A percentile compares a stretch with the other conserved stretches of the same genome.
Evolutionary conservation across 108 stramenopile genomes (phyloP).

Genomic region (Cylindrotheca fusiformis): DNA sequence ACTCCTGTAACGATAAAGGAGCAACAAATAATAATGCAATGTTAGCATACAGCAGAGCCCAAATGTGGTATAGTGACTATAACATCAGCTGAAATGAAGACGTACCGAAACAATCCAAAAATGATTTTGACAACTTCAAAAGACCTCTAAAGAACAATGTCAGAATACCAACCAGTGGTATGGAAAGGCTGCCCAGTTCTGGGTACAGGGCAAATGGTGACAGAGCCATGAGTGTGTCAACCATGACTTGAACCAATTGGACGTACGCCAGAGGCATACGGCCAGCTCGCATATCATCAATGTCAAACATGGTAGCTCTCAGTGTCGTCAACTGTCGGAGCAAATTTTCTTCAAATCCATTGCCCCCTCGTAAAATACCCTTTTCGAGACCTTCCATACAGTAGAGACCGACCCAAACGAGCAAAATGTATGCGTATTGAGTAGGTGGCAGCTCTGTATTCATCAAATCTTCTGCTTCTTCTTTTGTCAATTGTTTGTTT

Average conservation of each 20-base stretch:
- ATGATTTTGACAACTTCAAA: slow-evolving; percentile 51
- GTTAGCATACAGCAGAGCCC: too few relatives aligned
- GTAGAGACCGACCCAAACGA: slow-evolving; percentile 62
- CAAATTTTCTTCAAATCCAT: slow-evolving; percentile 52
- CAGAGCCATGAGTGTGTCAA: slow-evolving; percentile 44
- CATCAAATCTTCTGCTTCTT: slow-evolving; percentile 40
- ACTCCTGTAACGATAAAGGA: too few relatives aligned
- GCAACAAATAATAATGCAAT: too few relatives aligned
- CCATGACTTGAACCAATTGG: slow-evolving; percentile 57
- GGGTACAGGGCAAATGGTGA: slow-evolving; percentile 48
- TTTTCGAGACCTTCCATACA: slow-evolving; percentile 47
- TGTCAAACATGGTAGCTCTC: slow-evolving; percentile 53
- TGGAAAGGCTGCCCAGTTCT: slow-evolving; percentile 19
- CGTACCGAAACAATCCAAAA: slow-evolving; percentile 61
- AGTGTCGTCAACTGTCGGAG: slow-evolving; percentile 35
- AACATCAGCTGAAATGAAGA: slow-evolving; percentile 11
- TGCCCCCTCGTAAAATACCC: slow-evolving; percentile 38
- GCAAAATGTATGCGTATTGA: slow-evolving; percentile 52
- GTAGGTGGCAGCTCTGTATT: slow-evolving; percentile 52
- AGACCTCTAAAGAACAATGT: slow-evolving; percentile 47
- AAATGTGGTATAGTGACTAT: not conserved
- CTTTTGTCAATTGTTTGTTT: slow-evolving; percentile 40
- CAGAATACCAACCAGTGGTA: slow-evolving; percentile 17
- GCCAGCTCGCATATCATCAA: slow-evolving; percentile 54
- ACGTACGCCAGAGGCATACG: slow-evolving; percentile 77